Evolutionary conservation across 768 basidiomycete species (phyloP).

Genomic region (Suillus luteus): DNA sequence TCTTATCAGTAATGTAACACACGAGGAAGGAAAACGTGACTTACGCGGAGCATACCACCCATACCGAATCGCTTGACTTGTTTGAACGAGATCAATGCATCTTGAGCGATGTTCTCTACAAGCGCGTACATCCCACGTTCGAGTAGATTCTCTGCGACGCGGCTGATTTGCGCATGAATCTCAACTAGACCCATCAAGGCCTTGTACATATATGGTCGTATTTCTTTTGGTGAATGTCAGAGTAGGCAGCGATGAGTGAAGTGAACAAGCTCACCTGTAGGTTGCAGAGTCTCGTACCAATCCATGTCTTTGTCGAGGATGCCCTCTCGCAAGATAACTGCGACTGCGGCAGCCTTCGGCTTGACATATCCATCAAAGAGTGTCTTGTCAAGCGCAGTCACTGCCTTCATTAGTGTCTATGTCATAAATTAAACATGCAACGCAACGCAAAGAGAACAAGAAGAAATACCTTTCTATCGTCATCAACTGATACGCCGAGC

Average conservation of each 20-base stretch:
- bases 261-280: conserved; percentile 61
- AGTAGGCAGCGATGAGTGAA: conserved; percentile 11
- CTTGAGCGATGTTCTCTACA: conserved; percentile 80
- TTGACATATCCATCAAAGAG: conserved; percentile 88
- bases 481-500: conserved; percentile 67
- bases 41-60: conserved; percentile 96
- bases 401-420: conserved; percentile 74
- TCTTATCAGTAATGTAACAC: neutral
- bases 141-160: conserved; percentile 75
- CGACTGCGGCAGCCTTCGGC: conserved; percentile 73
- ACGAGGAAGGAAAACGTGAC: conserved; percentile 30
- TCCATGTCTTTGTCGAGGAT: conserved; percentile 82
- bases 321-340: conserved; percentile 70
- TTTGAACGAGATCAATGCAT: conserved; percentile 83
- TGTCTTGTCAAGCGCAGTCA: conserved; percentile 82
- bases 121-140: conserved; percentile 80
- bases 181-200: conserved; percentile 85
- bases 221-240: conserved; percentile 54
- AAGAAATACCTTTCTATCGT: conserved; percentile 65
- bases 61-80: conserved; percentile 93
- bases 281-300: conserved; percentile 94
- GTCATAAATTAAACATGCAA: neutral
- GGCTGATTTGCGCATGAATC: conserved; percentile 88
- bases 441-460: neutral
- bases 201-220: conserved; percentile 93